phyloP scores from a whole-genome alignment of 768 basidiomycete genomes.

The Glaciozyma antarctica region DNA sequence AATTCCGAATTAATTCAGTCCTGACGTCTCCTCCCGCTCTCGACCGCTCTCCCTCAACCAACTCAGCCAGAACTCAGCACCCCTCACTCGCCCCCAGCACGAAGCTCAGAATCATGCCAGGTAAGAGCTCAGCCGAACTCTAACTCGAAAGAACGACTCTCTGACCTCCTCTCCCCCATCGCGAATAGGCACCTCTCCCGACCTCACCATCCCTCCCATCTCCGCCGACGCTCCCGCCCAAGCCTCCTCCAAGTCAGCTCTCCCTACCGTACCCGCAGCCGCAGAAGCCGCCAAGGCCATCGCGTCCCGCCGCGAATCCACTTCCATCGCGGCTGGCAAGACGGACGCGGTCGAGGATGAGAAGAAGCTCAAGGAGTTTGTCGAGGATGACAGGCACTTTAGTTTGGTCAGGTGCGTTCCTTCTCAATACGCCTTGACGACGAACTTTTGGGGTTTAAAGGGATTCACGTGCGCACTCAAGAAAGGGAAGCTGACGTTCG shows the following conservation, averaged over 20 bases:
- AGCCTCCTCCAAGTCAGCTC: slow-evolving; percentile 10
- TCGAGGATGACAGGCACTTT: slow-evolving; percentile 88
- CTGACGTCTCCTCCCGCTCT: too few relatives aligned
- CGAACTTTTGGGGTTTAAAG: too few relatives aligned
- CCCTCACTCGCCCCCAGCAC: too few relatives aligned
- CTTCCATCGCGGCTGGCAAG: neutral
- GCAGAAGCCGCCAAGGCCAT: slow-evolving; percentile 19
- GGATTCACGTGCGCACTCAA: neutral
- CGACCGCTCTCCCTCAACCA: too few relatives aligned
- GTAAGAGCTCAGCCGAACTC: too few relatives aligned
- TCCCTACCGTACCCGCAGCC: slow-evolving; percentile 5
- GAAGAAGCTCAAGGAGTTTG: slow-evolving; percentile 60
- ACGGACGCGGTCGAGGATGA: neutral
- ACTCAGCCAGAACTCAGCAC: too few relatives aligned
- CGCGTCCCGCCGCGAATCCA: slow-evolving; percentile 18
- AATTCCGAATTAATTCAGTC: too few relatives aligned
- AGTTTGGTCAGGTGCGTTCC: slow-evolving; percentile 74
- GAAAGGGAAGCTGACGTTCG: neutral
- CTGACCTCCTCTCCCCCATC: too few relatives aligned
- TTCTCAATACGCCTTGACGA: slow-evolving; percentile 11
- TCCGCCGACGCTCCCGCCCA: slow-evolving; percentile 22
- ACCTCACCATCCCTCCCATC: slow-evolving; percentile 21
- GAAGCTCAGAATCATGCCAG: too few relatives aligned
- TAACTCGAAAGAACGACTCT: too few relatives aligned
- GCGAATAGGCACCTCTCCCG: slow-evolving; percentile 22